Base-by-base conservation (phyloP, 202 grass and related monocot species). In the Schoenoplectus tabernaemontani region DNA sequence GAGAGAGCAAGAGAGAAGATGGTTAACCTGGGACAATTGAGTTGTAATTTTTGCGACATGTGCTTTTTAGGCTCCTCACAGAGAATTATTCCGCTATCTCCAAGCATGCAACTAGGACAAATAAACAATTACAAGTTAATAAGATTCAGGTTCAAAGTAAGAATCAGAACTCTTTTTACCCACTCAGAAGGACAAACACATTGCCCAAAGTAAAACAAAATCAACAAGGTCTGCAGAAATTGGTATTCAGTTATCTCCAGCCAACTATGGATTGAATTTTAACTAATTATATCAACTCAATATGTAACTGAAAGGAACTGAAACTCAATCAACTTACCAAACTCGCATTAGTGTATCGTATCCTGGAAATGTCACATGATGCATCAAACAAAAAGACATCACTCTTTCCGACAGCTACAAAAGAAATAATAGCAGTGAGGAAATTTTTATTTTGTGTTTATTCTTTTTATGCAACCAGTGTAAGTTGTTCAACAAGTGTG, bases 11-110 rank as follows among this genome's bases (percentile, higher is more conserved):
- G 32, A 78, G 47, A 44, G 11, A 46, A 82, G 60, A 83, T n/a
- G n/a, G n/a, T n/a, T 74, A 78, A 98, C 96, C 96, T 98, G 79
- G 96, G 90, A 64, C 88, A 95, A 56, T 95, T 98, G 5, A 98
- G 88, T 88, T 98, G 96, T 80, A 98, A 83, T 80, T 95, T 98
- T 84, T 98, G 96, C 59, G 90, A 79, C 78, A 86, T 92, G 78
- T 92, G 96, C 66, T 91, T 98, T 12, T 86, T 87, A 13, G 86
- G 85, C 85, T 98, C 96, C 85, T 98, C 96, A 2, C 96, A 95
- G 10, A 98, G 88, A 83, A 98, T 86, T 72, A 98, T 89, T 86
- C 89, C 91, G 72, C 86, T 88, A 82, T 98, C 96, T 78, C 91
- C 88, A 84, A 98, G 96, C 83, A 90, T 95, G 84, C 89, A 98